Percentiles rank a stretch among this genome's conserved stretches.
These are phyloP conservation scores for Paxillus involutus DNA, from an alignment of 768 basidiomycete genomes.

Conservation along the genomic window DNA sequence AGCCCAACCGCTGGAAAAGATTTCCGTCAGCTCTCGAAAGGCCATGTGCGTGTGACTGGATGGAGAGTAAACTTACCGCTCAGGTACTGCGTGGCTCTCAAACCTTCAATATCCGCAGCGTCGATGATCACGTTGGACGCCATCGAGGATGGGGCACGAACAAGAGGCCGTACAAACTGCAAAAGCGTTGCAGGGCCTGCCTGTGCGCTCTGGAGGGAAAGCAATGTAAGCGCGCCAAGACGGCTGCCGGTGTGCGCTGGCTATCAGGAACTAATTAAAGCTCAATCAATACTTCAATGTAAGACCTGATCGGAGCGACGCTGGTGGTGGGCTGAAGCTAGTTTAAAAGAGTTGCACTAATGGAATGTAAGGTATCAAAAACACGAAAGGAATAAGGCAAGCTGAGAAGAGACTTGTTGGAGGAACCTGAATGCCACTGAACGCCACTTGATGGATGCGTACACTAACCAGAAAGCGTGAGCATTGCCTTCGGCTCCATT, in stretches of 20 bases:
- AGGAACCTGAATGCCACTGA: neutral
- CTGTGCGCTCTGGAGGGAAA: neutral
- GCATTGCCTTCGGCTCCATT: neutral
- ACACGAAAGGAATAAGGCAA: neutral
- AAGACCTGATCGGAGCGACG: conserved; percentile 5
- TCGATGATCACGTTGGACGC: neutral
- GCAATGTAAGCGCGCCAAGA: neutral
- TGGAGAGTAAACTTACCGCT: conserved; percentile 18
- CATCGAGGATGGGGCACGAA: conserved; percentile 8
- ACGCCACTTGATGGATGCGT: neutral
- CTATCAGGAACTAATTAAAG: conserved; percentile 12
- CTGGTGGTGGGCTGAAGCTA: conserved; percentile 2
- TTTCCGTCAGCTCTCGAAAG: conserved; percentile 1
- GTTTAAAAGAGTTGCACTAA: neutral
- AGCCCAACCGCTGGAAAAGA: conserved; percentile 21
- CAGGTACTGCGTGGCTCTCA: conserved; percentile 21
- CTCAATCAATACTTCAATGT: neutral
- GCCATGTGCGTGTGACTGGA: neutral
- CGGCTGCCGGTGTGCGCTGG: neutral
- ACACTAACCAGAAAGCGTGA: neutral
- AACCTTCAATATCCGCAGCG: conserved; percentile 3
- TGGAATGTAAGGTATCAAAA: neutral
- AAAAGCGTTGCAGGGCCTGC: neutral
- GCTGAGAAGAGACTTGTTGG: neutral
- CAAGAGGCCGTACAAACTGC: neutral